Percentiles rank a stretch among this genome's conserved stretches.
phyloP scores from a whole-genome alignment of 345 rosid genomes.

The Triadica sebifera region DNA sequence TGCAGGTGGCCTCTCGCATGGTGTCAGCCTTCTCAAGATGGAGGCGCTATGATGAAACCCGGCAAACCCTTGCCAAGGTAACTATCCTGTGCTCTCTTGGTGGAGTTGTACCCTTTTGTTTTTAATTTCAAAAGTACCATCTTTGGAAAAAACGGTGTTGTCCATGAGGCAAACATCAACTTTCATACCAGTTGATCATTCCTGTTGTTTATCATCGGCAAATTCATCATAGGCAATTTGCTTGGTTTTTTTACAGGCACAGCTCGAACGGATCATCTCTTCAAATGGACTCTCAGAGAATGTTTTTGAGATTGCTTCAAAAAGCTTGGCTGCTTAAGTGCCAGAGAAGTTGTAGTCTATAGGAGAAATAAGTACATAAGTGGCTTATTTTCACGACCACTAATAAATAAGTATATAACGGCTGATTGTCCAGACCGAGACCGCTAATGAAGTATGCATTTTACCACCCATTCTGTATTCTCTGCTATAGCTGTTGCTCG shows the following conservation, averaged over 20 bases:
- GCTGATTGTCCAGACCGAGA: neutral
- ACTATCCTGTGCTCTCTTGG: neutral
- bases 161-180: no score
- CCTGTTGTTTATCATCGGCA: neutral
- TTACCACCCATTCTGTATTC: neutral
- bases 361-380: neutral
- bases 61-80: constrained; percentile 91
- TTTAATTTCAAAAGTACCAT: neutral
- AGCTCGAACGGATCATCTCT: constrained; percentile 90
- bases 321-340: constrained; percentile 72
- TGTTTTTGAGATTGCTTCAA: constrained; percentile 89
- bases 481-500: neutral
- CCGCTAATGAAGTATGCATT: neutral
- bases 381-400: neutral
- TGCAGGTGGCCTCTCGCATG: constrained; percentile 90
- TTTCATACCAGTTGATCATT: neutral
- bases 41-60: constrained; percentile 81
- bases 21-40: constrained; percentile 98
- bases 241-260: constrained; percentile 53
- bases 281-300: constrained; percentile 90
- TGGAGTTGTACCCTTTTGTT: neutral
- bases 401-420: no score
- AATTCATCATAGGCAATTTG: neutral
- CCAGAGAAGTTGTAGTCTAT: neutral
- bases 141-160: neutral